Conservation (phyloP, 768 basidiomycete species). For the Wakefieldia striispora region DNA sequence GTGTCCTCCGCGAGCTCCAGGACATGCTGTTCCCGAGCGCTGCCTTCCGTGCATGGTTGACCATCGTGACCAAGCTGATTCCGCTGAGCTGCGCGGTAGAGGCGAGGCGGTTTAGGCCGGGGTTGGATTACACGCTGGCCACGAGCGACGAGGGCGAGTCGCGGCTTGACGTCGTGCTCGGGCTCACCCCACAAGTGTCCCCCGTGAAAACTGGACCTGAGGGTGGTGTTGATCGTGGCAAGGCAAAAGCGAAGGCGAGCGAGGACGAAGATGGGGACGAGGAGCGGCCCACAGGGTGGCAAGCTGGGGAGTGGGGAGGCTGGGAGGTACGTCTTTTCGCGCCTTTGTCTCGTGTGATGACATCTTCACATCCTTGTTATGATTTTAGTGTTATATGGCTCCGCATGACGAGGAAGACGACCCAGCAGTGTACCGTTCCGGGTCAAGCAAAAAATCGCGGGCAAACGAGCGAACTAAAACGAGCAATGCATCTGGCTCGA, state of each 20-base stretch:
- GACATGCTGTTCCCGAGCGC: constrained; percentile 72
- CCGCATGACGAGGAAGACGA: constrained; percentile 95
- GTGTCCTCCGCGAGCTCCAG: constrained; percentile 47
- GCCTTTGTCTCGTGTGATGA: background rate
- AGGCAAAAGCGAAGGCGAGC: constrained; percentile 22
- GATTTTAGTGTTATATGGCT: constrained; percentile 87
- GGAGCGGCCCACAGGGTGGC: constrained; percentile 52
- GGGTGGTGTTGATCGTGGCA: constrained; percentile 17
- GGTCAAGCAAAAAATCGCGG: constrained; percentile 39
- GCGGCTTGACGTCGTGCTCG: constrained; percentile 82
- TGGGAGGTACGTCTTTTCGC: constrained; percentile 70
- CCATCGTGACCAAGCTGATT: constrained; percentile 65
- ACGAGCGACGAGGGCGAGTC: constrained; percentile 81
- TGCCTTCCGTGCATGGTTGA: constrained; percentile 92
- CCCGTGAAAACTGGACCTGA: constrained; percentile 14
- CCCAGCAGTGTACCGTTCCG: constrained; percentile 86
- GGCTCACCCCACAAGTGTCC: constrained; percentile 68
- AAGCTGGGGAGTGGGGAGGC: constrained; percentile 79
- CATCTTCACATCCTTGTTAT: background rate
- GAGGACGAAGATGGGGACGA: constrained; percentile 25
- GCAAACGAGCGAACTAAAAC: constrained; percentile 14
- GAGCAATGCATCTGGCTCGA: constrained; percentile 15
- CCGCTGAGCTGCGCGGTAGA: constrained; percentile 73
- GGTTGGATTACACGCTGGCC: constrained; percentile 93
- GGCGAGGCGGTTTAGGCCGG: constrained; percentile 87